Evolutionary conservation across 2,329 filamentous ascomycete genomes (phyloP), one percentile per base, ranked within the genome.

Genomic region (Ilyonectria mors-panacis): DNA sequence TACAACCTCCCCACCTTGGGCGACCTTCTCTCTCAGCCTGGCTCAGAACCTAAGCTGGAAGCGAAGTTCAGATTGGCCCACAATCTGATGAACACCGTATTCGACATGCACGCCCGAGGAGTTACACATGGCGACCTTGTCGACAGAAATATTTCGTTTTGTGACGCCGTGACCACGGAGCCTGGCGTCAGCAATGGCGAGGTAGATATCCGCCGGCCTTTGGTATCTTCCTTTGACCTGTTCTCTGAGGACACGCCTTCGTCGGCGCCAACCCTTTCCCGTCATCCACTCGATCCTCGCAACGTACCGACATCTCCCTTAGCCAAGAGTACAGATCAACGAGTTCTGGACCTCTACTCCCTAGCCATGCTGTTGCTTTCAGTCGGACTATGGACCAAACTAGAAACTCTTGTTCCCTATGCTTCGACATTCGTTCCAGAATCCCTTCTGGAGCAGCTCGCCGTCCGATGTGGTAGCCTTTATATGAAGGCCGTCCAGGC

Each of bases 401-500:
- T 94, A 0, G 87, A 89, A 61, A 82, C 85, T 19, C 80, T 90
- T 0, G 82, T 85, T 1, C 78, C 85, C 0, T 80, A 81, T 42
- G 37, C 66, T 12, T 84, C 79, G 0, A 78, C 89, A 13, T 85
- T 85, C 75, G 87, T 93, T 28, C 81, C 88, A 0, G 88, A 91
- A 67, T 87, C 91, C 30, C 85, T 89, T 0, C 80, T 93, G 3
- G 85, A 90, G 1, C 88, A 89, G 69, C 82, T 94, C 2, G 87
- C 90, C 0, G 87, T 89, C 4, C 88, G 89, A 76, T 94, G 93
- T 71, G 92, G 93, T 15, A 92, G 89, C 8, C 84, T 92, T 0
- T 95, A 94, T 78, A 91, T 90, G 86, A 92, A 91, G 75, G 92
- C 92, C 1, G 92, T 94, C 2, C 88, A 92, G 75, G 86, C 88